Evolutionary conservation across 192 early-diverging fungal genomes (phyloP), one percentile per base, ranked within the genome.

Genomic region (Rhizophagus prolifer): DNA sequence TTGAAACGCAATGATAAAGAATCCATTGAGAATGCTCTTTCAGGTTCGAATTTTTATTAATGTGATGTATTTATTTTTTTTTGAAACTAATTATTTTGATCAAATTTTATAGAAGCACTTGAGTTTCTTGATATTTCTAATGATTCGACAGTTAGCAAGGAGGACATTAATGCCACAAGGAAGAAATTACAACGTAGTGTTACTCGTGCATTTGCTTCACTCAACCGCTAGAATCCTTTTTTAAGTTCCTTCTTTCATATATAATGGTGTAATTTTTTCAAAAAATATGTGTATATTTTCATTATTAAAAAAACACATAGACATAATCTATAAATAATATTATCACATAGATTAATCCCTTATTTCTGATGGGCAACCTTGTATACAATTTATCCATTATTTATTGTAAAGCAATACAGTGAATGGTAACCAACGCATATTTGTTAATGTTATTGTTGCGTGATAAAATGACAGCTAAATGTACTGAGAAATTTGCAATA

Each of bases 1-100:
- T 86, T 94, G 77, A 88, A 90, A 83, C 86, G 85, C 84, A 83
- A 83, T 83, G 92, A 92, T 86, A 86, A 88, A 80, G 88, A 91
- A 65, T 82, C 85, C 70, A 88, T 93, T 70, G 91, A 94, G 82
- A 85, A 84, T 73, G 92, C 93, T 79, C 86, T 95, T 25, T 41
- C 65, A 67, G 65, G 65, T 67, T 67, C 1, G 9, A 67, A 67
- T 38, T 36, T n/a, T 36, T 67, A 41, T 30, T 16, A 23, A n/a
- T 8, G 4, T 38, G 36, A 38, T 38, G 6, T 38, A 36, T 23
- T 36, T 36, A 23, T 41, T 3, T 23, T 41, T 23, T 36, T 44
- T 41, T 41, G n/a, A n/a, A 41, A 25, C 10, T 63, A 63, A 28
- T 28, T 30, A 25, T 0, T 21, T 38, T 23, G 0, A 9, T n/a